phyloP scores from a whole-genome alignment of 2,329 filamentous ascomycete species.

The Arthrobotrys musiformis region DNA sequence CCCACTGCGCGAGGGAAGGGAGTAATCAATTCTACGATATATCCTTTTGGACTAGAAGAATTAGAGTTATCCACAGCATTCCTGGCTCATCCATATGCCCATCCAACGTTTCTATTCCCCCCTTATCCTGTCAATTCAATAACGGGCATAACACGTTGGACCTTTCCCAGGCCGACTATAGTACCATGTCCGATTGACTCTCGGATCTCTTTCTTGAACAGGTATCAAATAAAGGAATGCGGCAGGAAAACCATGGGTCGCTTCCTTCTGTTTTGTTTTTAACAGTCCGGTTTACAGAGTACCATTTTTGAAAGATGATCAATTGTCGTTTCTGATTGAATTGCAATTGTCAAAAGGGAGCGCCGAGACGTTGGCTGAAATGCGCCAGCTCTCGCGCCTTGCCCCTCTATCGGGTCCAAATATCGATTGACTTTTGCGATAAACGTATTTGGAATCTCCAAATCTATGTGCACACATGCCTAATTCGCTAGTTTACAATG shows the following conservation, averaged over 20 bases:
- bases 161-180: conserved; percentile 42
- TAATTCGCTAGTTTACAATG: conserved; percentile 53
- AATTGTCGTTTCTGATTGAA: conserved; percentile 41
- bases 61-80: conserved; percentile 48
- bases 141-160: conserved; percentile 43
- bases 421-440: conserved; percentile 50
- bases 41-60: conserved; percentile 51
- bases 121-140: conserved; percentile 45
- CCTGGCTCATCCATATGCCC: conserved; percentile 39
- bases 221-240: conserved; percentile 56
- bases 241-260: conserved; percentile 54
- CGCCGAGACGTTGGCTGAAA: conserved; percentile 20
- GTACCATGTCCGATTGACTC: conserved; percentile 50
- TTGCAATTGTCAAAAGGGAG: conserved; percentile 24
- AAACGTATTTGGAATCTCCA: conserved; percentile 53
- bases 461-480: conserved; percentile 49
- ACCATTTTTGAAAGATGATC: conserved; percentile 33
- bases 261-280: too few relatives aligned
- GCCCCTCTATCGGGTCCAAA: conserved; percentile 24
- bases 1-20: conserved; percentile 27
- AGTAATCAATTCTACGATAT: conserved; percentile 55
- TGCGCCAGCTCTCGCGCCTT: conserved; percentile 15
- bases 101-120: conserved; percentile 29
- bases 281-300: conserved; percentile 30
- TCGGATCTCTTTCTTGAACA: conserved; percentile 56